A percentile compares a stretch with the other conserved stretches of the same genome.
phyloP scores from a whole-genome alignment of 495 filamentous ascomycete genomes.

The Aspergillus hancockii region DNA sequence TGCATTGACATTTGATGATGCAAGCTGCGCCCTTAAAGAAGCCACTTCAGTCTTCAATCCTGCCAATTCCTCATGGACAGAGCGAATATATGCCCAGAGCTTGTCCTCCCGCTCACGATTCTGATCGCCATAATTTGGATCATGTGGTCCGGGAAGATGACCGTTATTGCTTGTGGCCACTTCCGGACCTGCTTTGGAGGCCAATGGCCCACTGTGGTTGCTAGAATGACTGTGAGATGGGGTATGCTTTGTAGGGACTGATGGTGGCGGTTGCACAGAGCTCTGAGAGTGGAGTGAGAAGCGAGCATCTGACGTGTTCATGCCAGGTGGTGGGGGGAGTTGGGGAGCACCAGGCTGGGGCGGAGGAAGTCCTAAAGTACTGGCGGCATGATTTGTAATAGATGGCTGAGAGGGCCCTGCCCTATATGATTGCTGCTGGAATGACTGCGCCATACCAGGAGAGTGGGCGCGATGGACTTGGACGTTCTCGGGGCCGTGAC shows the following conservation, averaged over 20 bases:
- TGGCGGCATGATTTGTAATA: constrained; percentile 28
- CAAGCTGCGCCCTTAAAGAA: constrained; percentile 39
- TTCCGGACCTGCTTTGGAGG: constrained; percentile 32
- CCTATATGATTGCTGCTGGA: constrained; percentile 68
- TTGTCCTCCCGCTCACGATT: constrained; percentile 36
- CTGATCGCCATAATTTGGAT: constrained; percentile 34
- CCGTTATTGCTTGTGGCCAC: constrained; percentile 23
- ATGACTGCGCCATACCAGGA: constrained; percentile 66
- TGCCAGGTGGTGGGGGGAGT: constrained; percentile 53
- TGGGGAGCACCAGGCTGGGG: constrained; percentile 47
- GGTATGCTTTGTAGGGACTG: constrained; percentile 30
- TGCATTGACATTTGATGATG: constrained; percentile 34
- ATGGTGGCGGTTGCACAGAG: constrained; percentile 16
- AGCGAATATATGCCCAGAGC: constrained; percentile 49
- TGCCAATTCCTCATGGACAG: constrained; percentile 43
- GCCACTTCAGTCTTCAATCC: constrained; percentile 43
- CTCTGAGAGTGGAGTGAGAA: constrained; percentile 40
- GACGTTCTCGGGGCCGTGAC: constrained; percentile 51
- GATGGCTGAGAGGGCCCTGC: constrained; percentile 33
- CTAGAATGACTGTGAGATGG: constrained; percentile 43
- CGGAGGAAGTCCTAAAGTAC: constrained; percentile 36
- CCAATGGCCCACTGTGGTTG: constrained; percentile 36
- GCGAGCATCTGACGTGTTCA: constrained; percentile 48
- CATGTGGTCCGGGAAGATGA: constrained; percentile 22
- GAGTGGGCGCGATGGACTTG: constrained; percentile 62